Conservation (phyloP, 2,329 filamentous ascomycete species). For the Cladosporium phlei region DNA sequence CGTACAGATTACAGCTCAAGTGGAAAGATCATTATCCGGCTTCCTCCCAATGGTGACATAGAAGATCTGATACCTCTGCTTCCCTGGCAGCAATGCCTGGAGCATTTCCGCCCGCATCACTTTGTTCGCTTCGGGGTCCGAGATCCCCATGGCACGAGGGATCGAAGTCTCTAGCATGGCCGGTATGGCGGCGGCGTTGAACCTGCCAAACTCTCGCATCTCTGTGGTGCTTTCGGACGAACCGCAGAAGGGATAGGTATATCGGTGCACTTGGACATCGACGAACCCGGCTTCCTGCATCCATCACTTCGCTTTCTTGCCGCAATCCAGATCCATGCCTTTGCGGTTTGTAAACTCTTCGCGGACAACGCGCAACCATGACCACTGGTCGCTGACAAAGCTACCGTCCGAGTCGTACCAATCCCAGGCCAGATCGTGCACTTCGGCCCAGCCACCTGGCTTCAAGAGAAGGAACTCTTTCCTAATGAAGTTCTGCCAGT, state of each 20-base stretch:
- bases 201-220: not conserved
- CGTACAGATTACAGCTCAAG: too few species aligned
- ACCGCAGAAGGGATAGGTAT: not conserved
- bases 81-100: not conserved
- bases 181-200: not conserved
- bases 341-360: constrained; percentile 4
- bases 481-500: constrained; percentile 17
- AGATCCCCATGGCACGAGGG: not conserved
- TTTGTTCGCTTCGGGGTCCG: not conserved
- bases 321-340: constrained; percentile 16
- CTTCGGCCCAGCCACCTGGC: constrained; percentile 20
- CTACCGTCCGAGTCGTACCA: constrained; percentile 15
- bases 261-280: constrained; percentile 13
- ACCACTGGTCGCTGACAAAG: constrained; percentile 18
- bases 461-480: constrained; percentile 13
- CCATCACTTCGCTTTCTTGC: constrained; percentile 11
- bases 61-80: not conserved
- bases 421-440: constrained; percentile 19
- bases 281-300: constrained; percentile 20
- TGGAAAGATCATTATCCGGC: too few species aligned
- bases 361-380: not conserved
- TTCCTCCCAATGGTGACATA: not conserved
- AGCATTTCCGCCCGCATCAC: not conserved
- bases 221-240: not conserved
- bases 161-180: not conserved